phyloP scores from a whole-genome alignment of 345 rosid species.

The Eutrema yunnanense region DNA sequence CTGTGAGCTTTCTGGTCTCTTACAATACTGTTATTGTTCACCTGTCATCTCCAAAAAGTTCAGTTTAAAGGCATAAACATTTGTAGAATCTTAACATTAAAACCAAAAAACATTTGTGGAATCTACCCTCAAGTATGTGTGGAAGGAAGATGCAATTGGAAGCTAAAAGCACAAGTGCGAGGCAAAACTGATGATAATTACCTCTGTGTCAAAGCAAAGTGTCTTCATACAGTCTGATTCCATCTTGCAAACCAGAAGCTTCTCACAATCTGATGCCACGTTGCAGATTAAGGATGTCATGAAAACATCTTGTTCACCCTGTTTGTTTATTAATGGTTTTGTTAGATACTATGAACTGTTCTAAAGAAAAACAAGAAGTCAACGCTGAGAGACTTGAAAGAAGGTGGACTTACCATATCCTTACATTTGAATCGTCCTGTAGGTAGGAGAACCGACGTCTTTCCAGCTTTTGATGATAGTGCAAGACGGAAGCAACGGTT shows the following conservation, averaged over 20 bases:
- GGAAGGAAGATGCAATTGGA: background rate
- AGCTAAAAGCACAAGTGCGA: background rate
- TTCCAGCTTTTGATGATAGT: slow-evolving; percentile 93
- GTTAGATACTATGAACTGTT: slow-evolving; percentile 11
- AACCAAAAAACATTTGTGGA: background rate
- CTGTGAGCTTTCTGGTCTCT: slow-evolving; percentile 28
- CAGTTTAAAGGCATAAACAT: background rate
- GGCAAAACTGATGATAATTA: slow-evolving; percentile 24
- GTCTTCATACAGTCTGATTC: slow-evolving; percentile 84
- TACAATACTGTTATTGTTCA: slow-evolving; percentile 36
- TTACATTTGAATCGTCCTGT: slow-evolving; percentile 75
- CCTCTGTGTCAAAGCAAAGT: slow-evolving; percentile 90
- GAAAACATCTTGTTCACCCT: slow-evolving; percentile 81
- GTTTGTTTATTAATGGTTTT: slow-evolving; percentile 19
- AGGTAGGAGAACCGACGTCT: slow-evolving; percentile 73
- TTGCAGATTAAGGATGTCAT: slow-evolving; percentile 89
- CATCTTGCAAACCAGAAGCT: slow-evolving; percentile 83
- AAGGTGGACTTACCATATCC: slow-evolving; percentile 58
- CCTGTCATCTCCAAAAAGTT: slow-evolving; percentile 40
- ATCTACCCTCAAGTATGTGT: background rate
- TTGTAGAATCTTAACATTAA: background rate
- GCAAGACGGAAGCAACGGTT: slow-evolving; percentile 94
- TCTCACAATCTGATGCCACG: slow-evolving; percentile 68
- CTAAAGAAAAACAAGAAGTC: background rate
- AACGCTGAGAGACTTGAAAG: background rate